A percentile compares a stretch with the other conserved stretches of the same genome.
Conservation (phyloP, 345 rosid species). For the Noccaea bulbosa region DNA sequence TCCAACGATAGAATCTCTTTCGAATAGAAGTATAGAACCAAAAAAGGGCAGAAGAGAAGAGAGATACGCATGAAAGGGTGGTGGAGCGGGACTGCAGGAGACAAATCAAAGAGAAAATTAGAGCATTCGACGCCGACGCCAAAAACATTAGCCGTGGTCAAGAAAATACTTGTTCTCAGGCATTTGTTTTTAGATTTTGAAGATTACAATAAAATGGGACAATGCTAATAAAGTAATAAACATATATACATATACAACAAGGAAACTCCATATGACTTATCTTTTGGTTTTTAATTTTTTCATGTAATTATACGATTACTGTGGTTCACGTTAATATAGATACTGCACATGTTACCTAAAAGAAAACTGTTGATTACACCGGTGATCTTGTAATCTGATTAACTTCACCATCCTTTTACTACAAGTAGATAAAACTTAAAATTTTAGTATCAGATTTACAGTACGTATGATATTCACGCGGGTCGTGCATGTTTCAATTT, state of each 20-base stretch:
- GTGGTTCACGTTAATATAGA: no score
- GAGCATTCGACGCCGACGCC: neutral
- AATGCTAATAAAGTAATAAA: no score
- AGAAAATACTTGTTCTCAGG: slow-evolving; percentile 8
- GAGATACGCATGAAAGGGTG: neutral
- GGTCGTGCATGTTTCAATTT: slow-evolving; percentile 10
- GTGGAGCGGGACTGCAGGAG: neutral
- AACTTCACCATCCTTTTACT: neutral
- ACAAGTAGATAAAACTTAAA: no score
- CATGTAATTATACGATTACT: no score
- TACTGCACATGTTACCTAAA: no score
- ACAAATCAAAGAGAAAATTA: neutral
- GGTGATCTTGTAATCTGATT: neutral
- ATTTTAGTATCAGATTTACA: no score
- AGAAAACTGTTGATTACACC: neutral
- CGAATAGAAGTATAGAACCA: slow-evolving; percentile 7
- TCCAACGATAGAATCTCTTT: neutral
- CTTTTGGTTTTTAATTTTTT: no score
- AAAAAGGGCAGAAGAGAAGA: slow-evolving; percentile 1
- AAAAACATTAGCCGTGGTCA: neutral
- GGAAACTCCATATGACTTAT: no score
- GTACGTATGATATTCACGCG: neutral
- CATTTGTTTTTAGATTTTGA: neutral
- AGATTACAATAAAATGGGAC: neutral
- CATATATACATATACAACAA: no score